Conservation (phyloP, 495 filamentous ascomycete species). For the Podospora bellae-mahoneyi region DNA sequence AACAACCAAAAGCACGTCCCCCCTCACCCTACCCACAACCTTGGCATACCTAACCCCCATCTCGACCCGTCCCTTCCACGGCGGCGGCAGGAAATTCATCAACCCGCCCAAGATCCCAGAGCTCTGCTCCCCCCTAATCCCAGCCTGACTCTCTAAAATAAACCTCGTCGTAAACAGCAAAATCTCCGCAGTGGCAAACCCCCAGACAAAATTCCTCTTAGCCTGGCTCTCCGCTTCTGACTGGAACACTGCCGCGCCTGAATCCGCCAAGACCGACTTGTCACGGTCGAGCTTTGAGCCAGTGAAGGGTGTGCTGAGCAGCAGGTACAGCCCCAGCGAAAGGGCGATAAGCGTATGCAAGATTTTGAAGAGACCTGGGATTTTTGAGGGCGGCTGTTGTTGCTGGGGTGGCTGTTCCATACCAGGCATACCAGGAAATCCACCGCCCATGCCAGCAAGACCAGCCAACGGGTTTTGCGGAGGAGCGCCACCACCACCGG, state of each 20-base stretch:
- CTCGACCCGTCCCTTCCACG: conserved; percentile 53
- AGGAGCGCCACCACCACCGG: conserved; percentile 21
- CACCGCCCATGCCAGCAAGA: conserved; percentile 8
- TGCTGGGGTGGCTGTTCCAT: conserved; percentile 19
- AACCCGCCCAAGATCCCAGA: conserved; percentile 60
- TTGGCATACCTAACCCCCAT: conserved; percentile 65
- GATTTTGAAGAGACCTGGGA: conserved; percentile 63
- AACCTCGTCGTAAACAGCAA: conserved; percentile 65
- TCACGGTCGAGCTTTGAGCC: conserved; percentile 45
- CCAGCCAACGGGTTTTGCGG: conserved; percentile 41
- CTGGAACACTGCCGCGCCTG: neutral
- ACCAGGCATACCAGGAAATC: conserved; percentile 31
- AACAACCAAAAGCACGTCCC: conserved; percentile 65
- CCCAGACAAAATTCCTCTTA: conserved; percentile 58
- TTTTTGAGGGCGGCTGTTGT: neutral
- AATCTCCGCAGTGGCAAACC: conserved; percentile 76
- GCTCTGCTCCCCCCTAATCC: conserved; percentile 32
- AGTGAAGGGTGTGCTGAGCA: conserved; percentile 60
- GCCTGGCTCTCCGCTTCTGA: conserved; percentile 22
- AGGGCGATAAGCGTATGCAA: conserved; percentile 73
- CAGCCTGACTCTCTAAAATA: conserved; percentile 52
- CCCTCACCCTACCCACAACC: conserved; percentile 59
- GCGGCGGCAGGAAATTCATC: conserved; percentile 56
- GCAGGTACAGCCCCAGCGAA: conserved; percentile 66
- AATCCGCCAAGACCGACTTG: neutral